A percentile compares a stretch with the other conserved stretches of the same genome.
Evolutionary conservation across 768 basidiomycete species (phyloP).

Genomic region (Lentinula sp.): DNA sequence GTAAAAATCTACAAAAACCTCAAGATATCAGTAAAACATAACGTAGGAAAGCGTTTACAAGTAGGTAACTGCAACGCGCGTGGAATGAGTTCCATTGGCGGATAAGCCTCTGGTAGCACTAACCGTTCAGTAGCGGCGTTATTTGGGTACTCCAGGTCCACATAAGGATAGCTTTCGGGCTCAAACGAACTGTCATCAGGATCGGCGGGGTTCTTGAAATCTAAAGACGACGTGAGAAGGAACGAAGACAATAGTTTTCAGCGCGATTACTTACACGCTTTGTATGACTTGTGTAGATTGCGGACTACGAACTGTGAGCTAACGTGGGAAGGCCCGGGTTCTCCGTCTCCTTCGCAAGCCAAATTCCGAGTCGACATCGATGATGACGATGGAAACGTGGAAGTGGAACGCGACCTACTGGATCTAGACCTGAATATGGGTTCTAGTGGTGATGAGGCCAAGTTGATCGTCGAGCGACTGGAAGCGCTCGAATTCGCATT

Average conservation of each 20-base stretch:
- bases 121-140: conserved; percentile 63
- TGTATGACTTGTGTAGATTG: conserved; percentile 60
- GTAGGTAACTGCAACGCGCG: not conserved
- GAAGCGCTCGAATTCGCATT: conserved; percentile 35
- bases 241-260: not conserved
- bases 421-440: conserved; percentile 49
- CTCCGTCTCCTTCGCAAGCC: conserved; percentile 45
- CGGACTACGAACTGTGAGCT: conserved; percentile 65
- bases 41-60: not conserved
- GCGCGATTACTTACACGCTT: conserved; percentile 46
- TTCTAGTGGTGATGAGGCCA: conserved; percentile 39
- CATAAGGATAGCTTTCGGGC: conserved; percentile 55
- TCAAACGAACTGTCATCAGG: conserved; percentile 59
- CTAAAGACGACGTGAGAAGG: conserved; percentile 29
- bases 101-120: conserved; percentile 14
- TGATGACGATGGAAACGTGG: conserved; percentile 34
- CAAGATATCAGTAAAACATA: not conserved
- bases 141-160: conserved; percentile 78
- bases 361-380: conserved; percentile 40
- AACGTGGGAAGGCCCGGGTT: conserved; percentile 43
- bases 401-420: conserved; percentile 63
- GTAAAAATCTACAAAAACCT: conserved; percentile 49
- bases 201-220: conserved; percentile 65
- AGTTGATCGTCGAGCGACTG: conserved; percentile 28
- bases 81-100: conserved; percentile 6